Evolutionary conservation across 495 filamentous ascomycete species (phyloP).

Genomic region (Pseudomonodictys pantanalensis): DNA sequence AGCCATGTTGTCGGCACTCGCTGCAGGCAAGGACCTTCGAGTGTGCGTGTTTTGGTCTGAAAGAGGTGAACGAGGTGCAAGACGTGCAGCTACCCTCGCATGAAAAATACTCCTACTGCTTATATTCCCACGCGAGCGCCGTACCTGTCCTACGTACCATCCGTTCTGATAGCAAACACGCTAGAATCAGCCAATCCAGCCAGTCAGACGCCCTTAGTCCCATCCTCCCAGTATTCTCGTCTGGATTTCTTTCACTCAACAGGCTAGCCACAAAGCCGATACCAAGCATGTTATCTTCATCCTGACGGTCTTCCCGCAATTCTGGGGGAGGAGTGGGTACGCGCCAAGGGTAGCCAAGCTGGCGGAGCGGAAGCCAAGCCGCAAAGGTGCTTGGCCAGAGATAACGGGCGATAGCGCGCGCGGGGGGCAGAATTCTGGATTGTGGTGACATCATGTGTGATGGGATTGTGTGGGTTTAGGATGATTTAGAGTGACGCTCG

Average conservation of each 20-base stretch:
- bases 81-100: no score
- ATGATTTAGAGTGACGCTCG: not conserved
- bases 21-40: no score
- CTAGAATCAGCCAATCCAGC: no score
- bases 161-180: no score
- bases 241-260: constrained; percentile 5
- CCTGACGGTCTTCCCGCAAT: not conserved
- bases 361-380: constrained; percentile 19
- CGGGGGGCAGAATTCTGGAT: no score
- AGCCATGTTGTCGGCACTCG: not conserved
- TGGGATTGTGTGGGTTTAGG: not conserved
- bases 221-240: not conserved
- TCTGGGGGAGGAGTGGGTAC: constrained; percentile 15
- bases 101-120: no score
- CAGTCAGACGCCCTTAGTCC: no score
- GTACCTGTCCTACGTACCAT: no score
- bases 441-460: not conserved
- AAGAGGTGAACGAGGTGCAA: no score
- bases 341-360: no score
- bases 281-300: constrained; percentile 21
- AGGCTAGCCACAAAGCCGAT: not conserved
- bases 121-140: no score
- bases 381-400: constrained; percentile 3
- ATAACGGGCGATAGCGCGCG: constrained; percentile 9
- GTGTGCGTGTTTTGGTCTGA: no score